Conservation (phyloP, 1,139 yeast species). For the Blastobotrys aristatus region DNA sequence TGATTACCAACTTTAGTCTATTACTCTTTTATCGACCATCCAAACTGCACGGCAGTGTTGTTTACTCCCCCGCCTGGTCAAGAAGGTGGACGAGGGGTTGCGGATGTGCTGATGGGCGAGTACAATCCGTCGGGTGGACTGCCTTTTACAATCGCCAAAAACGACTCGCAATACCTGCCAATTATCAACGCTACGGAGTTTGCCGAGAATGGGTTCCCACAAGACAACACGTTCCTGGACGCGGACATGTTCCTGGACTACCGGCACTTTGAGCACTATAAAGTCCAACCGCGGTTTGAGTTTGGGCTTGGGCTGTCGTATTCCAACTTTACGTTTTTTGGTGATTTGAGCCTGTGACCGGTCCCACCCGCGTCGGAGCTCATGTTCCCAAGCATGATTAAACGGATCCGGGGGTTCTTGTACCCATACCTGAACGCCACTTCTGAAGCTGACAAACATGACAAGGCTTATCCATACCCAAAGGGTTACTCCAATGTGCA, state of each 20-base stretch:
- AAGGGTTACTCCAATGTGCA: constrained; percentile 44
- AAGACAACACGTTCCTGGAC: constrained; percentile 37
- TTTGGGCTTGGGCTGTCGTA: constrained; percentile 61
- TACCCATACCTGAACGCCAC: constrained; percentile 31
- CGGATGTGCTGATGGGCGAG: constrained; percentile 53
- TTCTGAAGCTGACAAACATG: constrained; percentile 21
- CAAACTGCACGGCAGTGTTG: constrained; percentile 53
- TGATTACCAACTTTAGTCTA: no score
- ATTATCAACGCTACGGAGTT: constrained; percentile 37
- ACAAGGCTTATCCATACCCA: constrained; percentile 49
- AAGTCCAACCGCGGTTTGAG: constrained; percentile 53
- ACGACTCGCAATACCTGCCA: constrained; percentile 45
- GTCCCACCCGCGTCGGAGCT: constrained; percentile 43
- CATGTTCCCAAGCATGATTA: constrained; percentile 41
- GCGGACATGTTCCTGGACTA: constrained; percentile 43
- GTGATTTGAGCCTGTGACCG: constrained; percentile 35
- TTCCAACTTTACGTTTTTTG: constrained; percentile 44
- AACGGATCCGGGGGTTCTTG: constrained; percentile 22
- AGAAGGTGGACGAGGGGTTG: constrained; percentile 45
- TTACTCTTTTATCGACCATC: constrained; percentile 53
- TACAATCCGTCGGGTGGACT: constrained; percentile 57
- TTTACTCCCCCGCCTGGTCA: constrained; percentile 58
- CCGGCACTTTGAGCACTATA: constrained; percentile 50
- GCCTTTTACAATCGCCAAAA: constrained; percentile 59
- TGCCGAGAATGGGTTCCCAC: no score